These are phyloP conservation scores for Cladosporium sp. DNA, from an alignment of 2,329 filamentous ascomycete species.

Conservation along the genomic window DNA sequence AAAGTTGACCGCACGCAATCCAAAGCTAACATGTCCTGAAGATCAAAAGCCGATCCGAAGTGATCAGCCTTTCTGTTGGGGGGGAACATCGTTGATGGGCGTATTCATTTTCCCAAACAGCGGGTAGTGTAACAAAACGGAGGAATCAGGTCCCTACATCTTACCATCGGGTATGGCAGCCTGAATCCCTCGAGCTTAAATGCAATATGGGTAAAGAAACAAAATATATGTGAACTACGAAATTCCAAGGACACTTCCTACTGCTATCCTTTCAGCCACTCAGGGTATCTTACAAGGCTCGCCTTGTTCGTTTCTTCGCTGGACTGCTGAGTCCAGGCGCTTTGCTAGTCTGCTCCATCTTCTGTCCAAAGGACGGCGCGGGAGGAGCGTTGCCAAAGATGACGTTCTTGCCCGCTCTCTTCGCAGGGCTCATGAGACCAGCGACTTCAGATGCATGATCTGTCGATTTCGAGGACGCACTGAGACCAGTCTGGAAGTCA, in stretches of 20 bases:
- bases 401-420: constrained; percentile 5
- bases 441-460: not conserved
- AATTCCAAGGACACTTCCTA: not conserved
- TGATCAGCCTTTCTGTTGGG: not conserved
- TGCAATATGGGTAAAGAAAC: too few species aligned
- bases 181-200: too few species aligned
- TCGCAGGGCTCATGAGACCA: constrained; percentile 10
- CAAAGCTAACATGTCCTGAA: not conserved
- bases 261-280: not conserved
- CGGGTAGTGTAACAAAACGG: too few species aligned
- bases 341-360: constrained; percentile 6
- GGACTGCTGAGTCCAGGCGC: constrained; percentile 18
- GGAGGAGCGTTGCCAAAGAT: not conserved
- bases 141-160: too few species aligned
- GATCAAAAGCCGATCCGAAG: not conserved
- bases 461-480: constrained; percentile 5
- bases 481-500: constrained; percentile 18
- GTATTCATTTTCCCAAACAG: too few species aligned
- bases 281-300: constrained; percentile 3
- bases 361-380: not conserved
- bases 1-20: not conserved
- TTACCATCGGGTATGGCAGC: too few species aligned
- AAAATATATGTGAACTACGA: too few species aligned
- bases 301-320: constrained; percentile 33
- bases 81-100: too few species aligned